Evolutionary conservation across 1,284 basidiomycete species (phyloP).

Genomic region (Neotropicomus parvogracilis): DNA sequence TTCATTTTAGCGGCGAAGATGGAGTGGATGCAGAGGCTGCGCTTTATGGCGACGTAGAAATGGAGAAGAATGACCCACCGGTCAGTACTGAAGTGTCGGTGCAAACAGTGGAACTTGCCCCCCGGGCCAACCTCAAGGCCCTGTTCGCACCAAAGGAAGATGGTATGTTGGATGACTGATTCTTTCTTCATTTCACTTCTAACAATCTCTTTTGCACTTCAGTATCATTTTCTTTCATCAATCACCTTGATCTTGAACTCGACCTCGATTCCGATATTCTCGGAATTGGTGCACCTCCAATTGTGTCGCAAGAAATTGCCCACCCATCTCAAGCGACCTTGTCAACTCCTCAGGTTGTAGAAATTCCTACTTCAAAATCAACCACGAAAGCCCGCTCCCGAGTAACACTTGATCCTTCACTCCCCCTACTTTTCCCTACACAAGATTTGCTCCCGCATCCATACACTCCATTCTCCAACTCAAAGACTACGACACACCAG

Average conservation of each 20-base stretch:
- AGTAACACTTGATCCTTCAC: conserved; percentile 45
- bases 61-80: conserved; percentile 7
- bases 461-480: not conserved
- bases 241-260: conserved; percentile 58
- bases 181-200: not conserved
- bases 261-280: conserved; percentile 59
- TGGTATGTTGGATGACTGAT: conserved; percentile 36
- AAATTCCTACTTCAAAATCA: not conserved
- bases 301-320: conserved; percentile 3
- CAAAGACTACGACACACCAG: not conserved
- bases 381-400: conserved; percentile 8
- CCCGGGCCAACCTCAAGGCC: conserved; percentile 50
- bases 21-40: not conserved
- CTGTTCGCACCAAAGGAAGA: conserved; percentile 66
- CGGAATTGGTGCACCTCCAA: conserved; percentile 11
- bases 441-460: conserved; percentile 27
- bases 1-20: conserved; percentile 14
- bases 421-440: conserved; percentile 63
- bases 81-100: not conserved
- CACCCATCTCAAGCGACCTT: not conserved
- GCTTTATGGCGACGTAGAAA: conserved; percentile 11
- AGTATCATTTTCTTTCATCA: conserved; percentile 63
- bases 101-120: conserved; percentile 7
- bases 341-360: not conserved
- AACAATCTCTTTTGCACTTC: not conserved